These are phyloP conservation scores for Fraxinus velutina DNA, from an alignment of 305 asterid genomes.

Conservation along the genomic window DNA sequence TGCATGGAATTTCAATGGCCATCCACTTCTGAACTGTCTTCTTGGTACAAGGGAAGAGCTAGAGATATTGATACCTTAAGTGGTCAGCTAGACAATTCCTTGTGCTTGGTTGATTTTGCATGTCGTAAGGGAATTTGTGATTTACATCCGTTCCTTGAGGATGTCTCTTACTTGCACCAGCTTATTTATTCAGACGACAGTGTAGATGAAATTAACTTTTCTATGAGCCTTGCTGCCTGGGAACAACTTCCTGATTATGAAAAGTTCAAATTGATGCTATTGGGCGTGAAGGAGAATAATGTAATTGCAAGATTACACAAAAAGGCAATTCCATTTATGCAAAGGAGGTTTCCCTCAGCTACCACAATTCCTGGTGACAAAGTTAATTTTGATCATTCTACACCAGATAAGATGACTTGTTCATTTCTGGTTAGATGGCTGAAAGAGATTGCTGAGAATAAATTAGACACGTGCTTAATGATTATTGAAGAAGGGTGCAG, in stretches of 20 bases:
- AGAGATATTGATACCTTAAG: slow-evolving; percentile 78
- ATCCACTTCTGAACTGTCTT: slow-evolving; percentile 64
- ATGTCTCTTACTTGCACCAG: slow-evolving; percentile 66
- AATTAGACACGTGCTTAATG: slow-evolving; percentile 62
- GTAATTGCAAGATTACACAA: slow-evolving; percentile 61
- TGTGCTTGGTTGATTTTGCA: slow-evolving; percentile 83
- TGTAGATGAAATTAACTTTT: slow-evolving; percentile 47
- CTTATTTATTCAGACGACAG: slow-evolving; percentile 65
- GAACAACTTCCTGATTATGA: slow-evolving; percentile 80
- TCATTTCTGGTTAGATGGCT: slow-evolving; percentile 87
- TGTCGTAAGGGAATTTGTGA: slow-evolving; percentile 69
- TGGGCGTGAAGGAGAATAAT: slow-evolving; percentile 59
- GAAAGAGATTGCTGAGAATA: slow-evolving; percentile 73
- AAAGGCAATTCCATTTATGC: slow-evolving; percentile 81
- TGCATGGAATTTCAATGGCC: slow-evolving; percentile 72
- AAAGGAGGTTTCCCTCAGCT: slow-evolving; percentile 36
- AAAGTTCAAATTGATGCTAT: slow-evolving; percentile 76
- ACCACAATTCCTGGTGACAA: slow-evolving; percentile 30
- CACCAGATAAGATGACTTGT: slow-evolving; percentile 37
- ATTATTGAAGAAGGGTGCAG: slow-evolving; percentile 76
- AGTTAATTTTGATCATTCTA: slow-evolving; percentile 26
- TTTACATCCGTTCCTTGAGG: slow-evolving; percentile 69
- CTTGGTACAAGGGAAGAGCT: slow-evolving; percentile 93
- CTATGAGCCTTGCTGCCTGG: slow-evolving; percentile 73
- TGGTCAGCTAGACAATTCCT: slow-evolving; percentile 86